A percentile compares a stretch with the other conserved stretches of the same genome.
These are phyloP conservation scores for Piromyces finnis DNA, from an alignment of 192 early-diverging fungal species.

Conservation along the genomic window DNA sequence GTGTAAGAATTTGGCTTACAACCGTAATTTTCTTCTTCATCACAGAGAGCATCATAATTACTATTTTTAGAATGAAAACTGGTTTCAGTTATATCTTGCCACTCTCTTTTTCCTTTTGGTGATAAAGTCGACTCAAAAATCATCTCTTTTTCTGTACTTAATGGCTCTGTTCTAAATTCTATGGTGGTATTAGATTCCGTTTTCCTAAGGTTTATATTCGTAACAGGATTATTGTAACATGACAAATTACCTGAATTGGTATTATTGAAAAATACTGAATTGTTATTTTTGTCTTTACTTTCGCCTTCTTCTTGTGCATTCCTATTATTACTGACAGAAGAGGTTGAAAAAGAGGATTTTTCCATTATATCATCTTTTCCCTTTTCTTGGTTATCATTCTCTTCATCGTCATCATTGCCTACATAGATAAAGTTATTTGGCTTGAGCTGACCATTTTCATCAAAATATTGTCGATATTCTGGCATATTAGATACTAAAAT, in stretches of 20 bases:
- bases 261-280: no score
- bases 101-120: not conserved
- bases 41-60: no score
- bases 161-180: not conserved
- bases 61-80: not conserved
- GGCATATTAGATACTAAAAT: not conserved
- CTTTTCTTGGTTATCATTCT: not conserved
- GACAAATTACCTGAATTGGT: no score
- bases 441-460: not conserved
- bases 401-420: not conserved
- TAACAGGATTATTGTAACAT: no score
- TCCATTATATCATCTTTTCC: no score
- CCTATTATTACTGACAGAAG: no score
- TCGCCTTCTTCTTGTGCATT: no score
- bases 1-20: no score
- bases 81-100: not conserved
- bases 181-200: not conserved
- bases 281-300: no score
- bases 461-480: not conserved
- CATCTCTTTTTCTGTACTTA: not conserved
- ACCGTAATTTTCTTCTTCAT: no score
- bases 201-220: not conserved
- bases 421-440: not conserved
- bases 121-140: not conserved
- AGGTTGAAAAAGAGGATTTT: no score